These are phyloP conservation scores for Pistacia integerrima DNA, from an alignment of 345 rosid species.

Conservation along the genomic window DNA sequence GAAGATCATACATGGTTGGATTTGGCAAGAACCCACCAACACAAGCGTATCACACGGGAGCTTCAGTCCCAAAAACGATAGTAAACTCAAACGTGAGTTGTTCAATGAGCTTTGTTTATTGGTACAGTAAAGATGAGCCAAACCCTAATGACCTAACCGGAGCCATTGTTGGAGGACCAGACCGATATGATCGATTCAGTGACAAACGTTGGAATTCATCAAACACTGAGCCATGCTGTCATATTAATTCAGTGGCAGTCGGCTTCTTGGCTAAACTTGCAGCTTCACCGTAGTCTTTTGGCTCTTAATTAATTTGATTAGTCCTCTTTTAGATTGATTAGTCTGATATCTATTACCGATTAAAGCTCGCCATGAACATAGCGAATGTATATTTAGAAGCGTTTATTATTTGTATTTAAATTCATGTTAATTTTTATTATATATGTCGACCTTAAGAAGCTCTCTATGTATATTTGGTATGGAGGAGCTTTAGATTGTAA, in stretches of 20 bases:
- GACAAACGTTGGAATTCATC: conserved; percentile 66
- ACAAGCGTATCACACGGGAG: conserved; percentile 88
- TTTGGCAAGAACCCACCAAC: conserved; percentile 76
- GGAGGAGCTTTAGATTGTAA: too few species aligned
- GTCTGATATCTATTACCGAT: too few species aligned
- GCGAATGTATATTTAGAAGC: too few species aligned
- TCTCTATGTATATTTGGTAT: too few species aligned
- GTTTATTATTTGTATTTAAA: too few species aligned
- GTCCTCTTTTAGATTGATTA: too few species aligned
- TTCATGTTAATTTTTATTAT: too few species aligned
- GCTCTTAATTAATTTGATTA: neutral
- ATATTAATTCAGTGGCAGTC: conserved; percentile 68
- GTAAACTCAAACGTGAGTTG: conserved; percentile 37
- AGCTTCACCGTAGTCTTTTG: neutral
- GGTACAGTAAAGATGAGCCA: conserved; percentile 47
- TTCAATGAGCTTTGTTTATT: conserved; percentile 66
- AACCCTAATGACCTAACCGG: conserved; percentile 88
- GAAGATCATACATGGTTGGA: conserved; percentile 92
- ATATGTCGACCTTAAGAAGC: too few species aligned
- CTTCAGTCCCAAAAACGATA: conserved; percentile 49
- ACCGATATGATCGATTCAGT: conserved; percentile 58
- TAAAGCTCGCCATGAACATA: too few species aligned
- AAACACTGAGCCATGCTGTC: conserved; percentile 91
- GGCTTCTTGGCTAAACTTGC: conserved; percentile 85
- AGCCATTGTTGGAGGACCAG: conserved; percentile 92